Base-by-base conservation (phyloP, 805 yeast species). In the Candida morakotiae region DNA sequence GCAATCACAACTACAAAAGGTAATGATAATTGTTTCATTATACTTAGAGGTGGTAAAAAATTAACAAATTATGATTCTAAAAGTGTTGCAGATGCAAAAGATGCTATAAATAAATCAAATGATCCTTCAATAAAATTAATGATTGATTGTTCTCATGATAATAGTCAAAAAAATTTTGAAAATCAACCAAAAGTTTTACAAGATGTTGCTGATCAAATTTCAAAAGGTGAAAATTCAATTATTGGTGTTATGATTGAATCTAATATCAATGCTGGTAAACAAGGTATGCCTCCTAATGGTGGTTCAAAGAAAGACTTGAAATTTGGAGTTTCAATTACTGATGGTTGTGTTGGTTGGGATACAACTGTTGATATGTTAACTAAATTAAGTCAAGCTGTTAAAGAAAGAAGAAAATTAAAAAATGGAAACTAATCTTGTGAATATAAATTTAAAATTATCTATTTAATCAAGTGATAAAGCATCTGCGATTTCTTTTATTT, bases 101-200 rank as follows among this genome's bases (percentile, higher is more conserved):
- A 60, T 22, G 76, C 77, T 58, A 75, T 87, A 51, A 47, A 56
- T 34, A 64, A 67, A 46, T 58, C 69, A 28, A 60, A 67, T 24
- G 64, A 73, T 49, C 81, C 71, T 41, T 64, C 60, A 42, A 62
- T 73, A 67, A 52, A 66, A 73, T 62, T 87, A 52, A 93, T 93
- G 98, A 84, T 93, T 44, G 98, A 93, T 68, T 93, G 96, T 68
- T 89, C 97, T 32, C 98, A 93, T 66, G 98, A 96, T 53, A 93
- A 93, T 73, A 88, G 97, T 26, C 80, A 75, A 64, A 93, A 93
- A 68, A 93, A 93, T 69, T 88, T 77, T 81, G 77, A 80, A 59
- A 93, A 93, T 70, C 98, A 93, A 70, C 97, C 98, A 42, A 80
- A 74, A 62, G 98, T 93, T n/a, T 81, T 87, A 48, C 67, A 74